Evolutionary conservation across 78 protist genomes (phyloP).

Genomic region (Planoprotostelium fungivorum): DNA sequence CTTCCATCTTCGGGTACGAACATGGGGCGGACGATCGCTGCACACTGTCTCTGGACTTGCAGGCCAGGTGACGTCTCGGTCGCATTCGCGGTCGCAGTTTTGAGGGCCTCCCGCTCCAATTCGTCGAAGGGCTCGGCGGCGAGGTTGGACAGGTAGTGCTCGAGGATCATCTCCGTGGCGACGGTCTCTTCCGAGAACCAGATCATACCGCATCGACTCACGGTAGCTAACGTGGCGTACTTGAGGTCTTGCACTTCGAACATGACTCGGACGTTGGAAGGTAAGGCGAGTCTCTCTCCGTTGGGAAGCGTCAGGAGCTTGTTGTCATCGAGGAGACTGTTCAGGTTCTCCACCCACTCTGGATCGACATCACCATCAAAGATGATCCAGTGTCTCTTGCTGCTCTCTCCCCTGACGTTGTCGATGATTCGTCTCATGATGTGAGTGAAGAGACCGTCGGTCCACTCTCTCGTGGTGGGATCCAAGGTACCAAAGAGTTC

Average conservation of each 20-base stretch:
- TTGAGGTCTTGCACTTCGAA: constrained; percentile 93
- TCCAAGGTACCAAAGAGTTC: constrained; percentile 94
- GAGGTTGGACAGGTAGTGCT: constrained; percentile 40
- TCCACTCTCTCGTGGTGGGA: constrained; percentile 97
- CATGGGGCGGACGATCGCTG: constrained; percentile 38
- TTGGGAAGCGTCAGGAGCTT: constrained; percentile 95
- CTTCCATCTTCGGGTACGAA: constrained; percentile 16
- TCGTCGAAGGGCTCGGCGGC: constrained; percentile 50
- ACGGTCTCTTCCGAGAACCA: constrained; percentile 91
- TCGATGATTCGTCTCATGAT: constrained; percentile 81
- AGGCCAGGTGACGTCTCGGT: constrained; percentile 19
- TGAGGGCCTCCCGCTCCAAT: constrained; percentile 19
- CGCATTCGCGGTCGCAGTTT: neutral
- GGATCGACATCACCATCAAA: constrained; percentile 99
- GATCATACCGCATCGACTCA: constrained; percentile 98
- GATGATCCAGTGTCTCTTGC: constrained; percentile 91
- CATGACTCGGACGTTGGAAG: constrained; percentile 86
- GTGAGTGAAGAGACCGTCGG: constrained; percentile 96
- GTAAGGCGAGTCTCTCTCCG: constrained; percentile 96
- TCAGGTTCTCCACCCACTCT: constrained; percentile 98
- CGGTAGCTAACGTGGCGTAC: constrained; percentile 98
- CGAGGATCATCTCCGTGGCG: constrained; percentile 61
- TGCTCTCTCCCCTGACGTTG: constrained; percentile 72
- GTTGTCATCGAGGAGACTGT: constrained; percentile 98
- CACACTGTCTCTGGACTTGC: constrained; percentile 37